Percentiles rank a stretch among this genome's conserved stretches.
phyloP scores from a whole-genome alignment of 1,284 basidiomycete genomes.

The Peniophora sp. region DNA sequence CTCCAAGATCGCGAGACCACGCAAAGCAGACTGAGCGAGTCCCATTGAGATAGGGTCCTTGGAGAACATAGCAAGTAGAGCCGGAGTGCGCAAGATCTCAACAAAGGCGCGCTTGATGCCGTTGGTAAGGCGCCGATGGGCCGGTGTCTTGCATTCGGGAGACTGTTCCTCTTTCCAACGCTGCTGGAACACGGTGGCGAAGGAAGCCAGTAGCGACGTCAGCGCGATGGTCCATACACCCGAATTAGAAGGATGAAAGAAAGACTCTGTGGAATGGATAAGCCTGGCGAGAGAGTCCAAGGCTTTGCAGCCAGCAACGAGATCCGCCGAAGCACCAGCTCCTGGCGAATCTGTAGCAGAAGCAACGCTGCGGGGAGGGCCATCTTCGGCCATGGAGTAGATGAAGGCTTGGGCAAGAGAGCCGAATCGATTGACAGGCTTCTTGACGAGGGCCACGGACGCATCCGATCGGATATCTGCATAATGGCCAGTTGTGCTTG shows the following conservation, averaged over 20 bases:
- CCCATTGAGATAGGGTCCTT: constrained; percentile 70
- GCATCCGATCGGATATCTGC: constrained; percentile 65
- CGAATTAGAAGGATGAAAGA: constrained; percentile 84
- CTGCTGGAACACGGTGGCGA: constrained; percentile 77
- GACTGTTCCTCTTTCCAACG: constrained; percentile 81
- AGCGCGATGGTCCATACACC: constrained; percentile 69
- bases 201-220: constrained; percentile 71
- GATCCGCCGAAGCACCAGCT: constrained; percentile 33
- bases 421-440: constrained; percentile 13
- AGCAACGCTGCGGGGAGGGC: constrained; percentile 41
- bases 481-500: constrained; percentile 55
- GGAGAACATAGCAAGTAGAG: constrained; percentile 91
- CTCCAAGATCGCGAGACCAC: constrained; percentile 74
- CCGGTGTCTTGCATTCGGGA: constrained; percentile 74
- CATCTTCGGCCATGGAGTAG: constrained; percentile 88
- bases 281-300: constrained; percentile 85
- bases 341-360: constrained; percentile 23
- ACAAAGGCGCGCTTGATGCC: constrained; percentile 83
- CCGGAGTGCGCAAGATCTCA: constrained; percentile 75
- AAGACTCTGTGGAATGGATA: constrained; percentile 89
- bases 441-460: constrained; percentile 28
- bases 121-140: constrained; percentile 69
- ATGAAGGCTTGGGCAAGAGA: constrained; percentile 84
- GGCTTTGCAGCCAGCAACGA: constrained; percentile 82
- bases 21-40: constrained; percentile 65